Evolutionary conservation across 225 moss, liverwort and hornwort species (phyloP).

Genomic region (Bryum argenteum): DNA sequence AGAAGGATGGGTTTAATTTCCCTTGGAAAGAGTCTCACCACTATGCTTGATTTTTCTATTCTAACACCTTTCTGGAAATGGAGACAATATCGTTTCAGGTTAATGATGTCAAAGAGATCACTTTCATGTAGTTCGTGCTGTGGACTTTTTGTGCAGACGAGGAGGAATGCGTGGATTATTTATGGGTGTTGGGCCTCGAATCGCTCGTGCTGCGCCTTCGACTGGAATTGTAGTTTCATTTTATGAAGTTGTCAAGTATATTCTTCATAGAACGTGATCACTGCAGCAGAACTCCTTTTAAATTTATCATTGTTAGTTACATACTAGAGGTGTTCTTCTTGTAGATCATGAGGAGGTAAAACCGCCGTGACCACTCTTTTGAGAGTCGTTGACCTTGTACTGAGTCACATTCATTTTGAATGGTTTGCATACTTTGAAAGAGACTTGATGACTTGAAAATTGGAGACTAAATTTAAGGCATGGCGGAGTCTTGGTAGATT

Average conservation of each 20-base stretch:
- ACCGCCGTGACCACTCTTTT: neutral
- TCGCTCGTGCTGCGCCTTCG: slow-evolving; percentile 79
- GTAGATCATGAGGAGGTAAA: slow-evolving; percentile 6
- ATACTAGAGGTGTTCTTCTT: neutral
- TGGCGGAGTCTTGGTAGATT: no score
- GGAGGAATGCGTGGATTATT: slow-evolving; percentile 77
- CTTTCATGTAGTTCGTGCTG: neutral
- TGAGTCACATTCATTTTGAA: slow-evolving; percentile 21
- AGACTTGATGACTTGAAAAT: no score
- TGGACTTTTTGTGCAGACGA: slow-evolving; percentile 49
- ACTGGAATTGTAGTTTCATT: slow-evolving; percentile 87
- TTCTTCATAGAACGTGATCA: slow-evolving; percentile 54
- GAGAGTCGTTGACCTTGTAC: slow-evolving; percentile 4
- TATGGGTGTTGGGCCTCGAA: slow-evolving; percentile 75
- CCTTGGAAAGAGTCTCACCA: neutral
- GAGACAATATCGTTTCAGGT: neutral
- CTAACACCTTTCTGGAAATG: neutral
- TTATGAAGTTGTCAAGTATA: slow-evolving; percentile 82
- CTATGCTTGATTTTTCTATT: neutral
- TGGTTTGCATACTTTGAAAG: no score
- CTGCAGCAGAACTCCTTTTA: neutral
- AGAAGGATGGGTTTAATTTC: neutral
- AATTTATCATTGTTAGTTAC: neutral
- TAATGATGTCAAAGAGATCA: neutral
- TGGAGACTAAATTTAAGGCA: no score